Evolutionary conservation across 495 filamentous ascomycete species (phyloP), one percentile per base, ranked within the genome.

Genomic region (Polyplosphaeria fusca): DNA sequence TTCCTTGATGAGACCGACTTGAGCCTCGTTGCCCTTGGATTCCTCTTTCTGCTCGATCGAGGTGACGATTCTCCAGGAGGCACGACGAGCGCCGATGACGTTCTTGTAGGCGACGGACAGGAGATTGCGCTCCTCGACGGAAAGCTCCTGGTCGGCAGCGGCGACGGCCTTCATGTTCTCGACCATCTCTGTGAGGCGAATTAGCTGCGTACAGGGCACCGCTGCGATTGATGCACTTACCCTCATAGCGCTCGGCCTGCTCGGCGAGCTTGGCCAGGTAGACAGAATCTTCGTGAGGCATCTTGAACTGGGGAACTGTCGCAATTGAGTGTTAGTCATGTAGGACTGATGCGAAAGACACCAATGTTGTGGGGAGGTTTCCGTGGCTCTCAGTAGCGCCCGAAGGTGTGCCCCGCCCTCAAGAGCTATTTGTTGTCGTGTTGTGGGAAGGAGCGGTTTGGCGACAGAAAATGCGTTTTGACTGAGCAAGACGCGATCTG

Each of bases 121-220:
- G 41, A 98, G 88, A 80, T 98, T 98, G 70, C 93, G 87, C 84
- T 98, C 93, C 79, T 98, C 94, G 65, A 98, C 93, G 61, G 90
- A 92, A 60, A 98, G 88, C 75, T 97, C 94, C 77, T 92, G 90
- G 74, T 96, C 87, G 71, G 92, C 89, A 55, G 89, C 91, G 65
- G 93, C 93, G 68, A 98, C 94, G 66, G 87, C 84, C 84, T 98
- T 98, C 93, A 98, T 98, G 86, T 97, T 96, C 82, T 97, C 94
- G 59, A 98, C 93, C 93, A 98, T 98, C 76, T 98, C 93, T 98
- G 77, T 55, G 30, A 3, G 39, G 3, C 22, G 24, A 14, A 30
- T 52, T 46, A 51, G 28, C 46, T 41, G 24, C 5, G 22, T 18
- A 26, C 4, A 32, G 13, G 13, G 11, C 20, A 1, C 3, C 16